These are phyloP conservation scores for Suhomyces choctaworum DNA, from an alignment of 1,139 yeast species.

Conservation along the genomic window DNA sequence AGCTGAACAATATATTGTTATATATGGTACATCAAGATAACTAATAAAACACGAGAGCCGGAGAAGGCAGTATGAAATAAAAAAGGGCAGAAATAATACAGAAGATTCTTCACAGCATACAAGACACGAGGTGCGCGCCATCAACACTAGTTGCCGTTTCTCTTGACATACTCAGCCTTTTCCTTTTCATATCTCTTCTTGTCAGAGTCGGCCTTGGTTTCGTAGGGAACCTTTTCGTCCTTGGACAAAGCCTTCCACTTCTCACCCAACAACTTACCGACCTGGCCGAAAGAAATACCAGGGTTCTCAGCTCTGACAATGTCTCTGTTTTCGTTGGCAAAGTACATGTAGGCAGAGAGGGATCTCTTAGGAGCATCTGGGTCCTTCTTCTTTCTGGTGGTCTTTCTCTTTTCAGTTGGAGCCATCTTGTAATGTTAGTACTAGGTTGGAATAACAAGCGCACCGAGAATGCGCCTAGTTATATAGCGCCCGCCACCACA, in stretches of 20 bases:
- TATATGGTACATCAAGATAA: conserved; percentile 12
- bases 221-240: conserved; percentile 86
- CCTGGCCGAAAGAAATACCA: conserved; percentile 89
- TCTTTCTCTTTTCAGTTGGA: conserved; percentile 45
- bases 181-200: conserved; percentile 96
- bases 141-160: conserved; percentile 22
- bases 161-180: conserved; percentile 83
- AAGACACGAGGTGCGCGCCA: conserved; percentile 1
- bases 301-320: conserved; percentile 93
- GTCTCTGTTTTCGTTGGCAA: conserved; percentile 96
- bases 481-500: conserved; percentile 2
- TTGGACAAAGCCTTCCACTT: conserved; percentile 88
- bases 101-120: conserved; percentile 8
- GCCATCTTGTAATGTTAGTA: conserved; percentile 21
- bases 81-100: conserved; percentile 12
- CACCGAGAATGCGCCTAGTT: conserved; percentile 1
- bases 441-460: not conserved
- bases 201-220: conserved; percentile 90
- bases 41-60: conserved; percentile 14
- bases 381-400: conserved; percentile 64
- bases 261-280: conserved; percentile 90
- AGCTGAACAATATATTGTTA: conserved; percentile 9
- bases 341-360: conserved; percentile 96
- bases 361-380: conserved; percentile 99
- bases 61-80: conserved; percentile 11